Evolutionary conservation across 1,139 yeast species (phyloP).

Genomic region (Petasospora rhodanensis): DNA sequence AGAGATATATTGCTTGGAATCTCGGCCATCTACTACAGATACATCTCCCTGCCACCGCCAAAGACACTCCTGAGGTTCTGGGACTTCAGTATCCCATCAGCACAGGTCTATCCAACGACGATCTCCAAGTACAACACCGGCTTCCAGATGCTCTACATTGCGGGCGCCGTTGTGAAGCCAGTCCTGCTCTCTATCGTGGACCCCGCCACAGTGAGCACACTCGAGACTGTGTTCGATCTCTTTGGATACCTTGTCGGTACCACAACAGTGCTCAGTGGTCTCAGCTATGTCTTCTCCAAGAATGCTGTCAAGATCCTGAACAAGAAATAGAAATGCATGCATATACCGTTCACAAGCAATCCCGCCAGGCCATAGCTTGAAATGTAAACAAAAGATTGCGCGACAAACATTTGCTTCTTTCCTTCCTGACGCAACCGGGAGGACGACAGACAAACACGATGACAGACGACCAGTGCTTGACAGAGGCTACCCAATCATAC

Average conservation of each 20-base stretch:
- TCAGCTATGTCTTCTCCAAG: conserved; percentile 66
- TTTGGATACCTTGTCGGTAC: conserved; percentile 62
- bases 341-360: too few relatives aligned
- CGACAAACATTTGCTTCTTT: too few relatives aligned
- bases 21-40: conserved; percentile 74
- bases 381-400: too few relatives aligned
- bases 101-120: conserved; percentile 84
- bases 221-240: conserved; percentile 26
- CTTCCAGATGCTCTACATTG: conserved; percentile 87
- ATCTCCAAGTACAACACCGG: conserved; percentile 87
- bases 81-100: conserved; percentile 78
- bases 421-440: too few relatives aligned
- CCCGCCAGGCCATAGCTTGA: too few relatives aligned
- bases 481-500: too few relatives aligned
- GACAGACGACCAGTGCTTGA: too few relatives aligned
- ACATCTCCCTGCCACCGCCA: conserved; percentile 69
- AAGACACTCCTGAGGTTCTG: conserved; percentile 67
- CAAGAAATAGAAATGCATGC: too few relatives aligned
- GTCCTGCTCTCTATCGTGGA: conserved; percentile 36
- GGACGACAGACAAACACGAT: too few relatives aligned
- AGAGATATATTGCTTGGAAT: conserved; percentile 74
- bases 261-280: conserved; percentile 77
- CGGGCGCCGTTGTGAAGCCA: conserved; percentile 66
- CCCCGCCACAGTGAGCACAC: conserved; percentile 7
- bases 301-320: conserved; percentile 55